A percentile compares a stretch with the other conserved stretches of the same genome.
phyloP scores from a whole-genome alignment of 305 asterid species.

The Fraxinus greggii region DNA sequence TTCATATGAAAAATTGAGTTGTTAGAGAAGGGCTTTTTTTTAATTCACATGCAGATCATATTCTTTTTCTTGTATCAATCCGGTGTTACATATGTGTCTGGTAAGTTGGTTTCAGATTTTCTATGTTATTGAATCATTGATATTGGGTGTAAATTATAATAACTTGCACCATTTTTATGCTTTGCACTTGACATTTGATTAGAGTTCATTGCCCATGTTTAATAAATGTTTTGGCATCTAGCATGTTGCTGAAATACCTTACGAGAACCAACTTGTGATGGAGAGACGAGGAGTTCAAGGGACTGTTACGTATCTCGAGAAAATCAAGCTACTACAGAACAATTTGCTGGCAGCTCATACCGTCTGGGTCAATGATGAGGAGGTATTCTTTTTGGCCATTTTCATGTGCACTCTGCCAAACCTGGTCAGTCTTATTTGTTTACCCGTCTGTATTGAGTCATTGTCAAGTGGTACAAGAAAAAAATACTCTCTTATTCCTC shows the following conservation, averaged over 20 bases:
- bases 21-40: background rate
- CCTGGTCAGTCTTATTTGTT: background rate
- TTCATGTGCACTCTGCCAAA: background rate
- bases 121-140: background rate
- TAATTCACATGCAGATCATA: background rate
- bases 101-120: background rate
- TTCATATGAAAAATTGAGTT: background rate
- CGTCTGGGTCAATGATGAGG: conserved; percentile 69
- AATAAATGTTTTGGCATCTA: conserved; percentile 17
- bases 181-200: background rate
- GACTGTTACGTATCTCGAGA: conserved; percentile 66
- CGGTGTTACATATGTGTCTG: background rate
- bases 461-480: background rate
- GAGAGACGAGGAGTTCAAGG: conserved; percentile 60
- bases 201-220: background rate
- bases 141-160: background rate
- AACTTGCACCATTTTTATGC: background rate
- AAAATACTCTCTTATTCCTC: background rate
- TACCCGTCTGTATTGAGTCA: background rate
- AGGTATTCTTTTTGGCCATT: conserved; percentile 35
- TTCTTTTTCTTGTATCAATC: background rate
- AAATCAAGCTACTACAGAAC: conserved; percentile 50
- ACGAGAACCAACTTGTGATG: conserved; percentile 65
- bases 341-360: conserved; percentile 79
- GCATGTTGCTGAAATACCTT: conserved; percentile 84